phyloP scores from a whole-genome alignment of 208 protist genomes.

The Trypanosomatidae sp. region DNA sequence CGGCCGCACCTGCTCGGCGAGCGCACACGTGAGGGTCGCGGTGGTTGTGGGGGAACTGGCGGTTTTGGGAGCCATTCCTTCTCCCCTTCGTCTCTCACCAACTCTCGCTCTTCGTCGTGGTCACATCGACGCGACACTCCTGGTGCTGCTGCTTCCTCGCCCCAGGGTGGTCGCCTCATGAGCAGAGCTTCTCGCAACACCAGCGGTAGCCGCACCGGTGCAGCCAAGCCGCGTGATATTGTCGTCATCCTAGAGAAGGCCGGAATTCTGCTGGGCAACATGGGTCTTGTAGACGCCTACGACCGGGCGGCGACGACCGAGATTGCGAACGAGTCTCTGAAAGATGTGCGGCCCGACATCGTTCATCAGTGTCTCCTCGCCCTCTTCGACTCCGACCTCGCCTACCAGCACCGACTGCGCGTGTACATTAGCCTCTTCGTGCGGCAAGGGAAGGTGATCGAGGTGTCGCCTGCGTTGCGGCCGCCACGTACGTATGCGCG shows the following conservation, averaged over 20 bases:
- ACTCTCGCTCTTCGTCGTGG: not conserved
- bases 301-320: constrained; percentile 79
- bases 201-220: constrained; percentile 6
- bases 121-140: not conserved
- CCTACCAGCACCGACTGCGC: constrained; percentile 64
- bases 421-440: constrained; percentile 85
- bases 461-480: constrained; percentile 83
- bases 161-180: constrained; percentile 1
- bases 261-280: constrained; percentile 71
- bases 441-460: constrained; percentile 71
- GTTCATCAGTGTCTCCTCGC: constrained; percentile 93
- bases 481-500: constrained; percentile 87
- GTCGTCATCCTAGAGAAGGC: constrained; percentile 90
- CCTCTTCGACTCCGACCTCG: constrained; percentile 88
- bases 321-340: constrained; percentile 70
- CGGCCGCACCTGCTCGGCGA: constrained; percentile 22
- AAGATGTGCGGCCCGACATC: constrained; percentile 86
- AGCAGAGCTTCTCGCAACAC: constrained; percentile 6
- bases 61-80: not conserved
- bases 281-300: constrained; percentile 83
- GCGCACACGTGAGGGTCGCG: constrained; percentile 11
- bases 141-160: constrained; percentile 1
- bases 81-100: constrained; percentile 2
- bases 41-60: constrained; percentile 4
- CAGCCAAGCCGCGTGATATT: constrained; percentile 47